Base-by-base conservation (phyloP, 768 basidiomycete genomes). In the Pisolithus sp. region DNA sequence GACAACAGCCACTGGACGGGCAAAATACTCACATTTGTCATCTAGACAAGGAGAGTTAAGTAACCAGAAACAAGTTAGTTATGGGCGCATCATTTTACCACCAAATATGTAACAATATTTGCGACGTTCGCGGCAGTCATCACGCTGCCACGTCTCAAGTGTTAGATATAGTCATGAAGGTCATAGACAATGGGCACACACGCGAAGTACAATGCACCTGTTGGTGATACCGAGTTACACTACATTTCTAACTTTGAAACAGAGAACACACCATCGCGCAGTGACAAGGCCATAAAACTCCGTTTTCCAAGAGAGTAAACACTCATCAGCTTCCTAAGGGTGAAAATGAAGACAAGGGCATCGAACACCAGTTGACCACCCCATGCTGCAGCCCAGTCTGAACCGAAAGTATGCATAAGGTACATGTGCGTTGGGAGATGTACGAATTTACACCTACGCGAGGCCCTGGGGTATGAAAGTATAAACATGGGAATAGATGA, bases 311-410 rank as follows among this genome's bases (percentile, higher is more conserved):
- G 20, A 13, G 42, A 24, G 9, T 20, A 4, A 23, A 21, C 20
- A 13, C 20, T 20, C 5, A 43, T 20, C 20, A 31, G 20, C 17
- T 37, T 55, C 31, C 38, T 47, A 10, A 57, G 40, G 26, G 59
- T 60, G 3, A 60, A 42, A 2, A 20, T 6, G 50, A 60, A 60
- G 2, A 60, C 57, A 50, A 54, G 46, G 24, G 48, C 45, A 31
- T 60, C 59, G 20, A 60, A 60, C 13, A 55, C 39, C 23, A 60
- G 57, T 54, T 57, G 46, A 20, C 48, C 48, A 23, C 34, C 36
- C 48, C 48, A 49, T 39, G 34, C 48, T 2, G 36, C 36, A 5
- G 48, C 48, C 20, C 12, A 49, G 48, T 36, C 48, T 49, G 5
- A 26, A 26, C 26, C 26, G 26, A 26, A 26, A 49, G 28, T 9